Percentiles rank a stretch among this genome's conserved stretches.
Conservation (phyloP, 2,329 filamentous ascomycete species). For the Basipetospora sp. region DNA sequence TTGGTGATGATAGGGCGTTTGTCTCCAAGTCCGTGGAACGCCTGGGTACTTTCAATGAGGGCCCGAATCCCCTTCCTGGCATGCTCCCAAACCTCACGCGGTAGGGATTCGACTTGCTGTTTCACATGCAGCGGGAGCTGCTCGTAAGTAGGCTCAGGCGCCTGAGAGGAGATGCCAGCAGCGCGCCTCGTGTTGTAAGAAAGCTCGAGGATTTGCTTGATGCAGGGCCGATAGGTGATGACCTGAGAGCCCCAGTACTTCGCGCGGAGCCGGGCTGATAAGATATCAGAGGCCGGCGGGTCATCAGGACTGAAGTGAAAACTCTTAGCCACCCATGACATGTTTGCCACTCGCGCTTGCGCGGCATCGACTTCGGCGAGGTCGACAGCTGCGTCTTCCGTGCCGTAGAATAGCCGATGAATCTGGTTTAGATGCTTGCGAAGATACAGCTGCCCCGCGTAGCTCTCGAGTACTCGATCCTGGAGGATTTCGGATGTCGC, state of each 20-base stretch:
- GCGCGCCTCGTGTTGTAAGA: slow-evolving; percentile 21
- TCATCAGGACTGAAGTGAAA: slow-evolving; percentile 52
- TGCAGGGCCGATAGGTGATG: slow-evolving; percentile 72
- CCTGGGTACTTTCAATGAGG: slow-evolving; percentile 69
- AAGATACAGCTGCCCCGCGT: slow-evolving; percentile 48
- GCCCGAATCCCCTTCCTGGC: slow-evolving; percentile 53
- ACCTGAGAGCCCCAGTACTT: slow-evolving; percentile 91
- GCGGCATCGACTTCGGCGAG: slow-evolving; percentile 1
- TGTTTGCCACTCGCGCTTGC: slow-evolving; percentile 14
- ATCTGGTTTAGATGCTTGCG: slow-evolving; percentile 51
- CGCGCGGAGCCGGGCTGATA: slow-evolving; percentile 68
- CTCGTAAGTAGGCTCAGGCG: neutral
- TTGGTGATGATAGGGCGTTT: slow-evolving; percentile 78
- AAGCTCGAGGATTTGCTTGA: slow-evolving; percentile 40
- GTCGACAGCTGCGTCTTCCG: slow-evolving; percentile 16
- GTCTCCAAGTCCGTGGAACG: slow-evolving; percentile 54
- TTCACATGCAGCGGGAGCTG: slow-evolving; percentile 1
- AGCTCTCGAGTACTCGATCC: slow-evolving; percentile 39
- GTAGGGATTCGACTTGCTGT: slow-evolving; percentile 11
- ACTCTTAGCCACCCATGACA: slow-evolving; percentile 31
- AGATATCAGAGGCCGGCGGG: slow-evolving; percentile 57
- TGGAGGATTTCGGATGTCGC: slow-evolving; percentile 24
- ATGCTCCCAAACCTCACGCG: slow-evolving; percentile 33
- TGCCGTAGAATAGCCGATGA: slow-evolving; percentile 41
- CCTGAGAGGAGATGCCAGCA: slow-evolving; percentile 22